Base-by-base conservation (phyloP, 2,329 filamentous ascomycete genomes). In the Leptosphaerulina australis region DNA sequence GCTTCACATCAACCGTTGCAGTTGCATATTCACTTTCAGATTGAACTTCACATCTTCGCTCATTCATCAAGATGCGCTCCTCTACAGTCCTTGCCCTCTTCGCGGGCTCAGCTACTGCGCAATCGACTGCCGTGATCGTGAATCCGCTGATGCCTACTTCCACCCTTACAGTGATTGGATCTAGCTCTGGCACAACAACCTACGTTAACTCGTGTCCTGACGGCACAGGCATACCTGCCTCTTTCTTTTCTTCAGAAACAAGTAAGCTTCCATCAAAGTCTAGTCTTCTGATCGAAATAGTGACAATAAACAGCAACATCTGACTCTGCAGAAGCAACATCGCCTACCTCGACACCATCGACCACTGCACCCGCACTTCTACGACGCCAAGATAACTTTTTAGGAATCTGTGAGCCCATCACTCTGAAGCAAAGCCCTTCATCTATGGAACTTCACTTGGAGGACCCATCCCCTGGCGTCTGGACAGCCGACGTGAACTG, bases 351-450 rank as follows among this genome's bases (percentile, higher is more conserved):
- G 8, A 25, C 49, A 3, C 56, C 63, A 22, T 31, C 49, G 1
- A 50, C 60, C 5, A 66, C 60, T 3, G 37, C 51, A n/a, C 39
- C 38, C 7, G 54, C 60, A 38, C 60, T 51, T 25, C 37, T 62
- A 24, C 62, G 60, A 22, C 60, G 58, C 26, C 58, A 60, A 37
- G 44, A 55, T 9, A 25, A 37, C 20, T 18, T 33, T 10, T 44
- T 52, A 14, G 26, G 34, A 14, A 20, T 59, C 24, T 66, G 63
- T 44, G 59, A 59, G 28, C 58, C 59, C 1, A 59, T 58, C 18
- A 67, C 60, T 9, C 40, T 68, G n/a, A 58, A 59, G 41, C 64
- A 68, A 55, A 63, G 63, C 5, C 15, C 56, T 2, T 56, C 54
- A 33, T 62, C 58, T 8, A 59, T 53, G 29, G 46, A 58, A 22